A percentile compares a stretch with the other conserved stretches of the same genome.
These are phyloP conservation scores for Elsinoe necatrix DNA, from an alignment of 2,329 filamentous ascomycete species.

Conservation along the genomic window DNA sequence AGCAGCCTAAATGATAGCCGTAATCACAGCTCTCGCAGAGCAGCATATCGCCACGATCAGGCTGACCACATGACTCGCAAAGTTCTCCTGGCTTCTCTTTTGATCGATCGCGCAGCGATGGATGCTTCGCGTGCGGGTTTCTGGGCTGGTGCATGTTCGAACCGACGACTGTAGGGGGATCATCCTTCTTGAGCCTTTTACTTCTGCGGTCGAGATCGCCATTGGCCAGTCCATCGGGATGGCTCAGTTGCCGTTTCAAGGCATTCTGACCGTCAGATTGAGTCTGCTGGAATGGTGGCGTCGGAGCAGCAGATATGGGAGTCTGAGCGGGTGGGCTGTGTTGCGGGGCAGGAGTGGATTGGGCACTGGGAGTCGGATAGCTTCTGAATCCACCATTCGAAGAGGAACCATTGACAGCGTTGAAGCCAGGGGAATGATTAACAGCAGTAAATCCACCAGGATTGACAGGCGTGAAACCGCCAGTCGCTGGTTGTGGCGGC, in stretches of 20 bases:
- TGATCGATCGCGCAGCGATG: constrained; percentile 47
- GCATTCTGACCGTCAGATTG: constrained; percentile 21
- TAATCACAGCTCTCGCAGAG: constrained; percentile 88
- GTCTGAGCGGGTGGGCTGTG: constrained; percentile 45
- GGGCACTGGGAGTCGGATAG: constrained; percentile 44
- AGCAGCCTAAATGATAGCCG: constrained; percentile 76
- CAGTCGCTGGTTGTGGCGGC: constrained; percentile 38
- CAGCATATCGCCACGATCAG: constrained; percentile 62
- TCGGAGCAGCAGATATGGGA: constrained; percentile 37
- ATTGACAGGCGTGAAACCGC: constrained; percentile 68
- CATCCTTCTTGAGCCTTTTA: constrained; percentile 80
- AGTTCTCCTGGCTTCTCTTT: constrained; percentile 52
- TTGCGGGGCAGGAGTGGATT: constrained; percentile 53
- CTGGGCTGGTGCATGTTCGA: constrained; percentile 95
- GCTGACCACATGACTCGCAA: constrained; percentile 78
- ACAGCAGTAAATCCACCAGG: constrained; percentile 54
- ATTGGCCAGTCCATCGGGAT: constrained; percentile 49
- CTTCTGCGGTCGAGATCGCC: constrained; percentile 63
- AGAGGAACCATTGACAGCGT: constrained; percentile 47
- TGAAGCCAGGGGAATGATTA: constrained; percentile 51
- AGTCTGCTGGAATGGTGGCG: constrained; percentile 53
- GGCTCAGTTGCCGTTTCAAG: constrained; percentile 64
- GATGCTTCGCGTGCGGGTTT: constrained; percentile 62
- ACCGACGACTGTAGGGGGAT: constrained; percentile 74
- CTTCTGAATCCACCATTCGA: constrained; percentile 39